Conservation (phyloP, 2,329 filamentous ascomycete species). For the Berkeleyomyces basicola region DNA sequence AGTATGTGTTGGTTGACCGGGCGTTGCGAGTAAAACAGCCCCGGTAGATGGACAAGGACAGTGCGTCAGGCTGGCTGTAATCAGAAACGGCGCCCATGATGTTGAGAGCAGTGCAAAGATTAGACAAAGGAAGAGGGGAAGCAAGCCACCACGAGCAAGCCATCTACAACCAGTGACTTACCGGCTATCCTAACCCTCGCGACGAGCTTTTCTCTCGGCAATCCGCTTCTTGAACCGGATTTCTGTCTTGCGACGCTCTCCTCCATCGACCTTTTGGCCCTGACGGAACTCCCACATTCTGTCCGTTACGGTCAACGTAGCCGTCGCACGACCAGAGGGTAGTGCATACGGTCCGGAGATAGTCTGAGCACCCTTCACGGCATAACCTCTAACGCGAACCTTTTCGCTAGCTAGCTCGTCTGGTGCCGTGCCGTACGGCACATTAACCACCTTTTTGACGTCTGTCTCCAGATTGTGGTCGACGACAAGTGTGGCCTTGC, state of each 20-base stretch:
- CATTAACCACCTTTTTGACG: conserved; percentile 37
- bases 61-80: too few species aligned
- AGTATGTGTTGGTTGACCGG: too few species aligned
- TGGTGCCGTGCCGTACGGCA: conserved; percentile 30
- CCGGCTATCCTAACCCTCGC: conserved; percentile 27
- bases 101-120: not conserved
- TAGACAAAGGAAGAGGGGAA: not conserved
- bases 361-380: conserved; percentile 47
- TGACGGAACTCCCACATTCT: conserved; percentile 84
- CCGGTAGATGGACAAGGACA: too few species aligned
- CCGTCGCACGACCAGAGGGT: conserved; percentile 45
- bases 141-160: not conserved
- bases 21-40: too few species aligned
- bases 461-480: conserved; percentile 23
- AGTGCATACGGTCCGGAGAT: conserved; percentile 63
- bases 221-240: conserved; percentile 74
- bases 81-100: too few species aligned
- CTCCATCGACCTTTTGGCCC: conserved; percentile 87
- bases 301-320: conserved; percentile 54
- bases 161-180: not conserved
- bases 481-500: conserved; percentile 35
- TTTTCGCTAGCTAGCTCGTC: conserved; percentile 12
- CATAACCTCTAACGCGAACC: conserved; percentile 45
- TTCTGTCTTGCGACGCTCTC: conserved; percentile 76
- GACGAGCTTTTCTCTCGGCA: conserved; percentile 57